Base-by-base conservation (phyloP, 306 rosid genomes). In the Sicyos baderoa region DNA sequence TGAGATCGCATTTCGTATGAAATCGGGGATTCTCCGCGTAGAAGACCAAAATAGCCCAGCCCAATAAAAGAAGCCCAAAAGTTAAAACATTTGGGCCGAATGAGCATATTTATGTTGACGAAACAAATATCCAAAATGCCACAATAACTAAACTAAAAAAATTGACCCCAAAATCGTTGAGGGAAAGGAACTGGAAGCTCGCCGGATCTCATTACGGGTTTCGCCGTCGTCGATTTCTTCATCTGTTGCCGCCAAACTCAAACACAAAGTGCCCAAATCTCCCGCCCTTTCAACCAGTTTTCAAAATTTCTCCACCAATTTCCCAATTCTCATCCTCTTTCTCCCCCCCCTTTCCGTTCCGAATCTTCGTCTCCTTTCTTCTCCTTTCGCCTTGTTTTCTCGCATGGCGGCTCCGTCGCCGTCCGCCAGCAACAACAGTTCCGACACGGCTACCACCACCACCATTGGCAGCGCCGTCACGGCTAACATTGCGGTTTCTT, bases 371-470 rank as follows among this genome's bases (percentile, higher is more conserved):
- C 42, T 47, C 19, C 11, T 25, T 58, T 58, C 64, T 14, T 27
- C 44, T 27, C 4, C 55, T 23, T 66, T 66, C 55, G 4, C 13
- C 10, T 64, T 13, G 25, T 42, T 64, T 64, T 13, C 53, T 14
- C 48, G 57, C 62, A 79, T 80, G 86, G 86, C 85, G 54, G 82
- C 83, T 19, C 75, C 86, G 6, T 73, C 86, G 23, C 81, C 81
- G 15, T 78, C 84, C 57, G 74, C 61, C 48, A 60, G 58, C 72
- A 67, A 27, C 84, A 70, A 54, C 76, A 69, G 56, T 27, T 66
- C 71, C 54, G 71, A 66, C 40, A 66, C 54, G 4, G 53, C 42
- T 29, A 29, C 44, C 44, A 7, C 44, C 45, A 40, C 54, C 68
- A 64, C 70, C 70, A 65, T 54, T 66, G 42, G 72, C 75, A 2